Evolutionary conservation across 805 yeast species (phyloP).

Genomic region (Sugiyamaella boreocaroliniensis): DNA sequence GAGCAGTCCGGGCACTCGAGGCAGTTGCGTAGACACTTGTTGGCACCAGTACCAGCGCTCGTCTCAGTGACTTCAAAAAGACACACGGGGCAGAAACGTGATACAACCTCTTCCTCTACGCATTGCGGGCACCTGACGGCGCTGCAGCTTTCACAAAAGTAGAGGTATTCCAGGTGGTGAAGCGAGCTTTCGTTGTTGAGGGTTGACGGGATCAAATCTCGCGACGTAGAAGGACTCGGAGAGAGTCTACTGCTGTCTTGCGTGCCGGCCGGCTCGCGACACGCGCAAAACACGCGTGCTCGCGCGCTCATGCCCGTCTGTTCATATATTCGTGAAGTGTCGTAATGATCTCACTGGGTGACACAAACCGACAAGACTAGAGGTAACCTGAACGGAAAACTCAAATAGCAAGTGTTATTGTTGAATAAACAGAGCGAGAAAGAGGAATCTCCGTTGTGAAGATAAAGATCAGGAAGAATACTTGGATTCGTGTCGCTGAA

Average conservation of each 20-base stretch:
- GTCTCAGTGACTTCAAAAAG: constrained; percentile 27
- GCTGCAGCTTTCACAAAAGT: constrained; percentile 33
- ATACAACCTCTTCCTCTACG: constrained; percentile 29
- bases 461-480: too few relatives aligned
- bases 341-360: too few relatives aligned
- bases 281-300: not conserved
- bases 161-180: constrained; percentile 26
- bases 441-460: too few relatives aligned
- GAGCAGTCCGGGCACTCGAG: constrained; percentile 31
- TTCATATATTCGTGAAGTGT: not conserved
- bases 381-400: too few relatives aligned
- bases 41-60: constrained; percentile 21
- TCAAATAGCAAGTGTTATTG: too few relatives aligned
- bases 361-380: too few relatives aligned
- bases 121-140: constrained; percentile 33
- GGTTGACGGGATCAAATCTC: constrained; percentile 16
- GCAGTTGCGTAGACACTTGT: constrained; percentile 32
- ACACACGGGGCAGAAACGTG: constrained; percentile 34
- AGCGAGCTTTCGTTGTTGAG: constrained; percentile 19
- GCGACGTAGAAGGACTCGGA: not conserved
- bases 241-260: not conserved
- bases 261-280: not conserved
- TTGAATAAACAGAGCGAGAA: too few relatives aligned
- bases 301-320: not conserved
- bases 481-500: too few relatives aligned